phyloP scores from a whole-genome alignment of 139 green algal species.

The Chlamydomonas eustigma region DNA sequence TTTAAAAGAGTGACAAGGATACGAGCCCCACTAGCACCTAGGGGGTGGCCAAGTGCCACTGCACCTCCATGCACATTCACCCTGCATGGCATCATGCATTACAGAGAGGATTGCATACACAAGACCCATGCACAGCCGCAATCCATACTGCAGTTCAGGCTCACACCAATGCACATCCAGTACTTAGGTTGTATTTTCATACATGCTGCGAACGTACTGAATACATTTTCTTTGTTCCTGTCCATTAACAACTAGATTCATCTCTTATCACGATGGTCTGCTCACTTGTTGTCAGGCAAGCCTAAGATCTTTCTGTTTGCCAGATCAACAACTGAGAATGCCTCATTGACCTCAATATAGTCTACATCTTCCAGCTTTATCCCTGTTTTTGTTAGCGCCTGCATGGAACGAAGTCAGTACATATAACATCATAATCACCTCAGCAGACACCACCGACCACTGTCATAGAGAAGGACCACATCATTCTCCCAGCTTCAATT shows the following conservation, averaged over 20 bases:
- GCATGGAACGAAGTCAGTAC: not conserved
- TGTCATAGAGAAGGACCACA: too few species aligned
- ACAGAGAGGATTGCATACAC: not conserved
- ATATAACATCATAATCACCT: too few species aligned
- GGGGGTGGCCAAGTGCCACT: constrained; percentile 85
- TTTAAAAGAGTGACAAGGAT: constrained; percentile 81
- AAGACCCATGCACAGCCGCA: too few species aligned
- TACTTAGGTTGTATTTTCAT: too few species aligned
- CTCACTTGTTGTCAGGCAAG: constrained; percentile 17
- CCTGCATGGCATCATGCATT: constrained; percentile 6
- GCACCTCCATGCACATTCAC: constrained; percentile 86
- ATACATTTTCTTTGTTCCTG: too few species aligned
- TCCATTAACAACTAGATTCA: too few species aligned
- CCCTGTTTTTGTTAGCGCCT: constrained; percentile 51
- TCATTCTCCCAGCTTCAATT: too few species aligned
- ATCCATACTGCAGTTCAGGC: too few species aligned
- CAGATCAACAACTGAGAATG: constrained; percentile 78
- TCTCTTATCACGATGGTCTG: not conserved
- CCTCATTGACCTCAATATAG: constrained; percentile 89
- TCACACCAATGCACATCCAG: too few species aligned
- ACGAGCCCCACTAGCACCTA: constrained; percentile 76
- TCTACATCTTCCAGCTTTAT: constrained; percentile 55
- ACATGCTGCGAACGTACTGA: too few species aligned
- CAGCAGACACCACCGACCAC: too few species aligned
- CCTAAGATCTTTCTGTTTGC: constrained; percentile 38